These are phyloP conservation scores for Penicillium polonicum DNA, from an alignment of 2,329 filamentous ascomycete species.

Conservation along the genomic window DNA sequence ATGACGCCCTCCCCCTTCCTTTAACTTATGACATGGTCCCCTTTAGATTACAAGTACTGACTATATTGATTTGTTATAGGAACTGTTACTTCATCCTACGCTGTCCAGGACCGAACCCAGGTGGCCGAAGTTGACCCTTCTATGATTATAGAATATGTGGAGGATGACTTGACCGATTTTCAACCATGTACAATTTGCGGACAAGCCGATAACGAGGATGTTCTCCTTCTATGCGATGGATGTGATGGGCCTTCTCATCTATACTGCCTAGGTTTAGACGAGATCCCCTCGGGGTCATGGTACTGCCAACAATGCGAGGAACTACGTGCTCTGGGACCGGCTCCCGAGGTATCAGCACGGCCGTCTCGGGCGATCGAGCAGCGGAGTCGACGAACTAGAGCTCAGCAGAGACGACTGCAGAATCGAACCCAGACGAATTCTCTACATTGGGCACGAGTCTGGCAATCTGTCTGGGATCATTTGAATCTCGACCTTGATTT, in stretches of 20 bases:
- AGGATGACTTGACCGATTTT: constrained; percentile 61
- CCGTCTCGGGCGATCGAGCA: constrained; percentile 38
- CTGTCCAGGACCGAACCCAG: constrained; percentile 59
- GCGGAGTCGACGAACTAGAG: constrained; percentile 51
- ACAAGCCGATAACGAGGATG: constrained; percentile 74
- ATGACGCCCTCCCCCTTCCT: constrained; percentile 42
- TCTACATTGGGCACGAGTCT: constrained; percentile 71
- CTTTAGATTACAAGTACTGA: constrained; percentile 8
- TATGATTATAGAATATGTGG: constrained; percentile 67
- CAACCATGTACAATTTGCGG: constrained; percentile 84
- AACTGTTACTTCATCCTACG: constrained; percentile 57
- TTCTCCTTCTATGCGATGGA: constrained; percentile 84
- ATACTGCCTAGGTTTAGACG: constrained; percentile 80
- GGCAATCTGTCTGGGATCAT: constrained; percentile 84
- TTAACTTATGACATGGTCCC: constrained; percentile 8
- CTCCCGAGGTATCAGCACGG: constrained; percentile 37
- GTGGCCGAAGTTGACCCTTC: constrained; percentile 77
- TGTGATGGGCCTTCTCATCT: constrained; percentile 90
- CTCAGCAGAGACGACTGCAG: constrained; percentile 44
- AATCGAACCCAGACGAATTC: constrained; percentile 45
- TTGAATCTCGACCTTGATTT: constrained; percentile 78
- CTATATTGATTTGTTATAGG: constrained; percentile 43
- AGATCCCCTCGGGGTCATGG: constrained; percentile 76
- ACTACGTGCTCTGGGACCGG: constrained; percentile 44
- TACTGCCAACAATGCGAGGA: constrained; percentile 80